Conservation (phyloP, 108 stramenopile species). For the Chaetoceros tenuissimus region DNA sequence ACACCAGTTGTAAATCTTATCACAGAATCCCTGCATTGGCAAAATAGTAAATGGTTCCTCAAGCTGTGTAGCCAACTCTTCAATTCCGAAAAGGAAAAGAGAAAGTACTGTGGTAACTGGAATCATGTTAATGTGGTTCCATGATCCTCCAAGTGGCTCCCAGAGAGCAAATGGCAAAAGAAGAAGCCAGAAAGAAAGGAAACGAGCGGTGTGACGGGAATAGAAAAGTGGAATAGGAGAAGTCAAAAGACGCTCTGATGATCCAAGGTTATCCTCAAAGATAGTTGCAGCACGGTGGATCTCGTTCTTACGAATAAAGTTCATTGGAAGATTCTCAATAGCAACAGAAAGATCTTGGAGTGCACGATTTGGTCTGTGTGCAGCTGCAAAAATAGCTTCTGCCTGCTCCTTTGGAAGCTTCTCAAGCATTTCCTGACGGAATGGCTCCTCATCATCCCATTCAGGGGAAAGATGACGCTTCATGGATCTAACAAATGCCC, state of each 20-base stretch:
- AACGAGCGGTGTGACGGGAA: conserved; percentile 64
- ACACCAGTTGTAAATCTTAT: conserved; percentile 44
- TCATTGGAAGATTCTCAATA: conserved; percentile 72
- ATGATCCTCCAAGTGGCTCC: conserved; percentile 51
- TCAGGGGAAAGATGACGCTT: conserved; percentile 53
- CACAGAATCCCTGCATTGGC: conserved; percentile 75
- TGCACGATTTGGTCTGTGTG: conserved; percentile 70
- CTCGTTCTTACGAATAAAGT: conserved; percentile 64
- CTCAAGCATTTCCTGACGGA: conserved; percentile 36
- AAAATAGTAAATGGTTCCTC: conserved; percentile 86
- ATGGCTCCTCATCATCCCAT: conserved; percentile 51
- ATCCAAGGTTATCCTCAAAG: conserved; percentile 66
- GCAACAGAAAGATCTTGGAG: conserved; percentile 56
- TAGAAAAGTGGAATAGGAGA: conserved; percentile 70
- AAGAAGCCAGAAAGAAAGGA: conserved; percentile 67
- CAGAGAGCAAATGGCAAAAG: conserved; percentile 67
- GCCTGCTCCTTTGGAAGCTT: conserved; percentile 50
- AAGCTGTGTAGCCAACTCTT: conserved; percentile 73
- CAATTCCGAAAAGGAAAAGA: conserved; percentile 73
- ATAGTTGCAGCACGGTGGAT: conserved; percentile 57
- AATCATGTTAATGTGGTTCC: conserved; percentile 75
- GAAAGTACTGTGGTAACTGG: conserved; percentile 52
- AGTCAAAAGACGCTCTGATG: conserved; percentile 46
- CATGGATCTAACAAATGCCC: conserved; percentile 62
- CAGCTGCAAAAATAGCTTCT: conserved; percentile 40